Base-by-base conservation (phyloP, 345 rosid species). In the Eutrema heterophyllum region DNA sequence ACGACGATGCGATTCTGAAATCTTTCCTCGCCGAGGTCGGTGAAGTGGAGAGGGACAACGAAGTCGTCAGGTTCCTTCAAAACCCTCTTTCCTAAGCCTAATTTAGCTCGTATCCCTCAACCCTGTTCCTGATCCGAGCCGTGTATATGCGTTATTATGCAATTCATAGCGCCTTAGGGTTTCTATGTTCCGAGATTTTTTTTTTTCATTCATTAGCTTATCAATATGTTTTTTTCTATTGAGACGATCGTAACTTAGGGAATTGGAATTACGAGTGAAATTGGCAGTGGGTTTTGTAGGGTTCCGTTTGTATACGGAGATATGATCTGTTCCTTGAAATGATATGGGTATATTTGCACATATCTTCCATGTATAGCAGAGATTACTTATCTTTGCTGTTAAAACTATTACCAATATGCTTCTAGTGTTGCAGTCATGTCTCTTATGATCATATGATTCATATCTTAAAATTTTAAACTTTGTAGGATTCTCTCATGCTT, bases 1-100 rank as follows among this genome's bases (percentile, higher is more conserved):
- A 84, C 38, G 96, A 89, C 9, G 98, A 91, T 72, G 81, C 89
- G 71, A 88, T 93, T 64, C 91, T 93, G 33, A 93, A 93, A 80
- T 88, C 87, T 74, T 93, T 93, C 91, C 86, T 89, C 65, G 96
- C 98, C 9, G 98, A 93, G 78, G 98, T 93, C 67, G 82, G 97
- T 82, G 96, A 93, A 85, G 97, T 89, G 32, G 98, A 93, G 80
- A 79, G 98, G 58, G 98, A 93, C 67, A 91, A 91, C 84, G 97
- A 93, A 86, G 98, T 93, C 78, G n/a, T 68, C 84, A 89, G 97
- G 97, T 87, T 75, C 60, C 58, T 72, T 61, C 5, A n/a, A 64
- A 58, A 29, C 45, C 65, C 16, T 39, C 15, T 60, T 21, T 26
- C 57, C 3, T 77, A 5, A 1, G 7, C 50, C 45, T 43, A 41